These are phyloP conservation scores for Tuber microsphaerosporum DNA, from an alignment of 495 filamentous ascomycete species.

Conservation along the genomic window DNA sequence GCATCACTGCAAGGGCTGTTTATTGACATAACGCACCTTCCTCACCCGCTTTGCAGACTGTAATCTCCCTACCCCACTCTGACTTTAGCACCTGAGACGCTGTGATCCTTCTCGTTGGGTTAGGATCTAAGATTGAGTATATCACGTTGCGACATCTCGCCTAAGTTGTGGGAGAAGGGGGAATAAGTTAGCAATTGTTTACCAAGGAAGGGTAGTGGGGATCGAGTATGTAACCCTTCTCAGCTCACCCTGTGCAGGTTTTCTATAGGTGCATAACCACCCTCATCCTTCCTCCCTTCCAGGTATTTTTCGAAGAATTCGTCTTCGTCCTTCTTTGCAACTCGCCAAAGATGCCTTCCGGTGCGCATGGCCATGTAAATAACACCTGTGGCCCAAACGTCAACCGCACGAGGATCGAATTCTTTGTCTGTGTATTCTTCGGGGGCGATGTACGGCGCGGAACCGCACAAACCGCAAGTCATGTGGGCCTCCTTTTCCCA, in stretches of 20 bases:
- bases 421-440: slow-evolving; percentile 93
- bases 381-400: slow-evolving; percentile 95
- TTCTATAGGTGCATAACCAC: slow-evolving; percentile 94
- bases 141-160: slow-evolving; percentile 97
- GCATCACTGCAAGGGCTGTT: neutral
- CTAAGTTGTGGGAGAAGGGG: slow-evolving; percentile 45
- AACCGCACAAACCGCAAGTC: slow-evolving; percentile 93
- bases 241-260: slow-evolving; percentile 81
- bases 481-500: slow-evolving; percentile 98
- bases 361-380: slow-evolving; percentile 99
- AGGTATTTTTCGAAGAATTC: slow-evolving; percentile 94
- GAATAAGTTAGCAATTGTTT: slow-evolving; percentile 43
- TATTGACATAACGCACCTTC: slow-evolving; percentile 54
- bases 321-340: slow-evolving; percentile 90
- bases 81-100: slow-evolving; percentile 94
- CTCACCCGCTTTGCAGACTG: slow-evolving; percentile 88
- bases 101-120: slow-evolving; percentile 81
- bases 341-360: slow-evolving; percentile 89
- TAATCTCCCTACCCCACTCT: slow-evolving; percentile 96
- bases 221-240: slow-evolving; percentile 6
- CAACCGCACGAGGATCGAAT: slow-evolving; percentile 93
- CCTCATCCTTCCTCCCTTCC: slow-evolving; percentile 82
- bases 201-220: slow-evolving; percentile 5
- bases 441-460: slow-evolving; percentile 92
- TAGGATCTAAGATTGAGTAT: slow-evolving; percentile 97